A percentile compares a stretch with the other conserved stretches of the same genome.
Conservation (phyloP, 2,329 filamentous ascomycete species). For the Madurella mycetomatis region DNA sequence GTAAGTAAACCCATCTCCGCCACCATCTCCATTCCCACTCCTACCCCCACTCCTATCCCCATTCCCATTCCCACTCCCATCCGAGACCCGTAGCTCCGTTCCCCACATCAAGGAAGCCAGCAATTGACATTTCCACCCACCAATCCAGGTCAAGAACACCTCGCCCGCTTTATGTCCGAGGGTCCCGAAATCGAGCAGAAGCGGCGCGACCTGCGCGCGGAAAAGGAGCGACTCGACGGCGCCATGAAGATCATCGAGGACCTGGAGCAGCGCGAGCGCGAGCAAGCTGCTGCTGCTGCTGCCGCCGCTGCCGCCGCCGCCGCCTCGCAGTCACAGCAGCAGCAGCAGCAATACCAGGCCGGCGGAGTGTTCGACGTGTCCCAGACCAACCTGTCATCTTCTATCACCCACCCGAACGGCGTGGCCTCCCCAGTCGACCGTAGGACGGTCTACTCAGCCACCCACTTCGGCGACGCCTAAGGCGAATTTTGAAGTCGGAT, state of each 20-base stretch:
- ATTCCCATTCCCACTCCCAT: too few relatives aligned
- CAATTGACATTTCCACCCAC: neutral
- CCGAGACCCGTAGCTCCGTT: too few relatives aligned
- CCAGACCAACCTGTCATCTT: constrained; percentile 5
- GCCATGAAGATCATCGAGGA: constrained; percentile 30
- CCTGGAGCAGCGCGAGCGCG: constrained; percentile 18
- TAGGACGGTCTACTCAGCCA: constrained; percentile 6
- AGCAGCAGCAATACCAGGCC: neutral
- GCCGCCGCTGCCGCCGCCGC: constrained; percentile 1
- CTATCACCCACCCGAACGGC: neutral
- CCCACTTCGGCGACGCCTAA: constrained; percentile 12
- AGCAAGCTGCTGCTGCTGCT: neutral
- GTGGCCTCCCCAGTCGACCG: neutral
- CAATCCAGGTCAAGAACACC: constrained; percentile 14
- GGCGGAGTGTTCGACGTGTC: constrained; percentile 6
- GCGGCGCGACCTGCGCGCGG: constrained; percentile 17
- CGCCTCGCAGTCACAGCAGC: constrained; percentile 12
- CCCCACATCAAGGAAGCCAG: too few relatives aligned
- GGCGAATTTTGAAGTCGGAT: too few relatives aligned
- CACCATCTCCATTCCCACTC: too few relatives aligned
- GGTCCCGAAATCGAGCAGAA: constrained; percentile 22
- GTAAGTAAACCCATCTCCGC: constrained; percentile 26
- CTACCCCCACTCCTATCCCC: neutral
- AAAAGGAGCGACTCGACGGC: constrained; percentile 23
- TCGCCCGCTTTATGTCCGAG: constrained; percentile 24